These are phyloP conservation scores for Yamadazyma oceani DNA, from an alignment of 1,139 yeast genomes.

Conservation along the genomic window DNA sequence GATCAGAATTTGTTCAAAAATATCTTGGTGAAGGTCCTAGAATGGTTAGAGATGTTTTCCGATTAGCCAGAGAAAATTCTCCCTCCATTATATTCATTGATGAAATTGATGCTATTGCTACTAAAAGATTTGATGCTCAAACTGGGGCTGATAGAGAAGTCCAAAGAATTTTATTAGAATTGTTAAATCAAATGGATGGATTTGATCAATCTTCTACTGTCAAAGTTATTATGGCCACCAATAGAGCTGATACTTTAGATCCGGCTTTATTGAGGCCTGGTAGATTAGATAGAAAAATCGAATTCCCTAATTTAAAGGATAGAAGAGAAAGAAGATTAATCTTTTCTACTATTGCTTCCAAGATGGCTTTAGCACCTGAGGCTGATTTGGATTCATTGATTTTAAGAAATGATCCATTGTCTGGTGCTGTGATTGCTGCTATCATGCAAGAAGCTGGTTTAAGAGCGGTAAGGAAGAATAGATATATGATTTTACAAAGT, in stretches of 20 bases:
- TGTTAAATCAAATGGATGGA: constrained; percentile 98
- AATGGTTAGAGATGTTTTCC: constrained; percentile 97
- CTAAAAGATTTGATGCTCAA: constrained; percentile 98
- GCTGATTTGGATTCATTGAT: constrained; percentile 93
- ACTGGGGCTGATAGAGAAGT: constrained; percentile 99
- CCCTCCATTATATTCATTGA: constrained; percentile 97
- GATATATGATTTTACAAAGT: constrained; percentile 92
- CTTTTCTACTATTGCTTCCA: constrained; percentile 93
- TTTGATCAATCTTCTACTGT: constrained; percentile 95
- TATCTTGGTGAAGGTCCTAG: constrained; percentile 99
- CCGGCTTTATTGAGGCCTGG: constrained; percentile 98
- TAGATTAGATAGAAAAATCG: constrained; percentile 96
- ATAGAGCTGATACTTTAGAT: constrained; percentile 96
- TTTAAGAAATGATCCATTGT: constrained; percentile 91
- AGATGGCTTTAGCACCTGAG: constrained; percentile 98
- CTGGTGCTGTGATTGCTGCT: constrained; percentile 98
- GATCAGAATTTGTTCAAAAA: constrained; percentile 97
- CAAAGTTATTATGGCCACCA: constrained; percentile 98
- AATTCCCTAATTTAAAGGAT: constrained; percentile 92
- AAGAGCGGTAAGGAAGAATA: constrained; percentile 95
- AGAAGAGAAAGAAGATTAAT: constrained; percentile 97
- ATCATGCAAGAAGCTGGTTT: constrained; percentile 99
- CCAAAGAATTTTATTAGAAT: constrained; percentile 93
- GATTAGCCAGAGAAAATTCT: constrained; percentile 94
- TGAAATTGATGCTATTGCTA: constrained; percentile 98